Conservation (phyloP, 2,329 filamentous ascomycete species). For the Grosmannia clavigera region DNA sequence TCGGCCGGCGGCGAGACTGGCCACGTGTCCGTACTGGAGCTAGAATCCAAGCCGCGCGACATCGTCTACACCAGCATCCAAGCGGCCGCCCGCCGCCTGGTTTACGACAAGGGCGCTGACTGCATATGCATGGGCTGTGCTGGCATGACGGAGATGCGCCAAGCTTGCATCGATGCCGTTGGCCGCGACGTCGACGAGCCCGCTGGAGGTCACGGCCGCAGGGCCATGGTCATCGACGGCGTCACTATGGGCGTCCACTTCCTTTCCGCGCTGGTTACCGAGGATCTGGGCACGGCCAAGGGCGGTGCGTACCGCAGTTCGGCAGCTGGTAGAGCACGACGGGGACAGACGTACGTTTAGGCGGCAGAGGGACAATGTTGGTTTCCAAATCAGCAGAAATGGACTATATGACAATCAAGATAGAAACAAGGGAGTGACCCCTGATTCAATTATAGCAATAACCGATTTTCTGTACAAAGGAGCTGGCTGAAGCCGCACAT, state of each 20-base stretch:
- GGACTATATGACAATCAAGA: no score
- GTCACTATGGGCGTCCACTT: constrained; percentile 35
- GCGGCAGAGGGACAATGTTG: no score
- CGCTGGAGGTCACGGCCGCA: constrained; percentile 15
- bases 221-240: constrained; percentile 35
- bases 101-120: constrained; percentile 17
- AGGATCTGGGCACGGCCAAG: constrained; percentile 25
- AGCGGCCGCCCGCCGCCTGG: constrained; percentile 24
- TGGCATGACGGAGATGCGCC: constrained; percentile 33
- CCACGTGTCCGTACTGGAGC: constrained; percentile 27
- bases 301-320: background rate
- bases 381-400: no score
- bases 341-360: background rate
- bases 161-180: constrained; percentile 32
- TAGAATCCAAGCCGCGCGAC: constrained; percentile 25
- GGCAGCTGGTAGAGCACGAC: background rate
- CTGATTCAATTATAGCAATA: no score
- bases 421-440: no score
- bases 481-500: no score
- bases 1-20: constrained; percentile 29
- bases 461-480: no score
- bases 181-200: constrained; percentile 13
- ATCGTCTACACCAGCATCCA: constrained; percentile 27
- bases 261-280: constrained; percentile 29
- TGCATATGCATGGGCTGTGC: constrained; percentile 32